Evolutionary conservation across 352 stramenopile species (phyloP), one percentile per base, ranked within the genome.

Genomic region (Hyphochytrium catenoides): DNA sequence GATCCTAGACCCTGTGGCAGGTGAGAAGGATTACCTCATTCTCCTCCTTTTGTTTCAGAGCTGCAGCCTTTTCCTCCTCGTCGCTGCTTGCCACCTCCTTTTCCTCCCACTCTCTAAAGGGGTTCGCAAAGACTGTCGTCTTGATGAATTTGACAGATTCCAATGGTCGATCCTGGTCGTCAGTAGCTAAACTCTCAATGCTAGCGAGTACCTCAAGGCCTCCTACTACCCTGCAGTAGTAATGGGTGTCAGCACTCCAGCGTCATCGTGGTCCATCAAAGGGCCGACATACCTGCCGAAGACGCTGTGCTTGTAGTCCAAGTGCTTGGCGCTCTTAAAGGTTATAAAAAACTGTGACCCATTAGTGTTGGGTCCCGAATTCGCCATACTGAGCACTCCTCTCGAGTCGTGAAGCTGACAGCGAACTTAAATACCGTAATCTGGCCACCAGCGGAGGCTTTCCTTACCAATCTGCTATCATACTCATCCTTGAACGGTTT

Each of bases 341-440:
- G 88, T 97, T 42, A 98, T 88, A 53, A 96, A 98, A 56, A 98
- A 98, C 66, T 98, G 91, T n/a, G 75, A 86, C 19, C 70, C 73
- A 54, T 96, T 97, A 1, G 81, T 95, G 16, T 81, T 62, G n/a
- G 73, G 65, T 6, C 89, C 91, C 7, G 76, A 70, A 48, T 97
- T 98, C 0, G 91, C 91, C 87, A 97, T 97, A 32, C 65, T 89
- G 18, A 98, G 38, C 18, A 97, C 62, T 5, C 87, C 89, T 18
- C 60, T 50, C 18, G 57, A 65, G 21, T 77, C 63, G 51, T 98
- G 89, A 26, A 46, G 62, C 54, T 79, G 31, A 3, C 26, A 1
- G 4, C 26, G 7, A 4, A n/a, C 26, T 21, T 27, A 26, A 17
- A 37, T 20, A 16, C 4, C n/a, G 11, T 2, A 38, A 3, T 43